Evolutionary conservation across 2,329 filamentous ascomycete genomes (phyloP), one percentile per base, ranked within the genome.

Genomic region (Sclerotinia trifoliorum): DNA sequence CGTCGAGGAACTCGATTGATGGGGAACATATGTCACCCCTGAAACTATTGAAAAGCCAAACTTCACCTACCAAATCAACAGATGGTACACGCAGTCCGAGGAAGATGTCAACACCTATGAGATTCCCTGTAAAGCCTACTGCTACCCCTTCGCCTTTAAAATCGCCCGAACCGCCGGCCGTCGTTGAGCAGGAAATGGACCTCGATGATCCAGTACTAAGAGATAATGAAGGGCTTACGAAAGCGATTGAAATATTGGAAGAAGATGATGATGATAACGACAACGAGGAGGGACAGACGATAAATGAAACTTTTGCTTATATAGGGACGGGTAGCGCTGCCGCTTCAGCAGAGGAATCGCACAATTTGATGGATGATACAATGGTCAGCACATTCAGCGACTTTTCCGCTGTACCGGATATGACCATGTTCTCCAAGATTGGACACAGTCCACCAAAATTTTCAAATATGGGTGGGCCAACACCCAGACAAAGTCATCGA

Each of bases 331-430:
- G 78, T 61, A 76, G 74, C 42, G 77, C 79, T 32, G 74, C 75
- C 21, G 74, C 70, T 35, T 32, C 65, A 17, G 66, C 65, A 24
- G 29, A 68, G 3, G 66, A 68, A 24, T 35, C 39, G 24, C 51
- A 35, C 21, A 65, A 51, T 26, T 76, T 75, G 46, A 80, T 81
- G 49, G 75, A 77, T 46, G 78, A 79, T 62, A 78, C 76, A 35
- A 78, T 77, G 70, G 70, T 74, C 57, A 77, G 75, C 71, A 75
- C 77, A 32, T 78, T 96, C 77, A 97, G 93, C 81, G 88, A 86
- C 17, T 97, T 97, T 79, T 97, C 94, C 1, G 93, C 92, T 11
- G 87, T 97, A 66, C 93, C 93, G 7, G 92, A 94, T 74, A 87
- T 95, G 87, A 95, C 93, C 26, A 88, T 89, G 75, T 93, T 96